Base-by-base conservation (phyloP, 176 grass and related monocot genomes). In the Elaeis guineensis region DNA sequence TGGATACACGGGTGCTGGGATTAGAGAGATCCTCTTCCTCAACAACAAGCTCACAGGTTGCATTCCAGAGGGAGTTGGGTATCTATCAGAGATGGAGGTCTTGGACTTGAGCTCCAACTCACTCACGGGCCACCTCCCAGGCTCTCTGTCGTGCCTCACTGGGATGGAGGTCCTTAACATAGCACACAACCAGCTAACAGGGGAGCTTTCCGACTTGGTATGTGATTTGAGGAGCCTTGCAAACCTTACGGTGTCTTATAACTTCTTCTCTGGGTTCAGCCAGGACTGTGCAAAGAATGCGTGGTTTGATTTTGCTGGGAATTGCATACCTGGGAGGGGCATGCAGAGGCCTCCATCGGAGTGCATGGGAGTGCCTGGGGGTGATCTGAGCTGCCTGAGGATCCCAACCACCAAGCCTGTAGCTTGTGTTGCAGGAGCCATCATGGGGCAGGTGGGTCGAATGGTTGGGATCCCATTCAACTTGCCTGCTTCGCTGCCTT, bases 41-140 rank as follows among this genome's bases (percentile, higher is more conserved):
- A 96, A 96, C 80, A 96, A 96, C 78, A 80, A 79, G 49, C 86
- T 96, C 17, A 90, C 86, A 0, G 91, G 91, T 2, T 96, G 91
- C 83, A 83, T 96, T 19, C 91, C 91, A 2, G 91, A 96, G 77
- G 84, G 71, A 16, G 61, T 96, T 5, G 86, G 91, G 0, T 90
- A 82, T 58, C 49, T 96, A 3, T 62, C 71, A 3, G 75, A 53
- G 59, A 69, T 96, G 32, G 64, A 96, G 67, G 91, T 96, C 58
- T 71, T 96, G 16, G 91, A 96, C 57, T 71, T 96, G 3, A 96
- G 91, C 80, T 82, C 77, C 78, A 96, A 96, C 50, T 60, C 75
- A 5, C 78, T 96, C 49, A 65, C 74, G 3, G 91, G 91, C 0
- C 83, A 85, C 26, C 68, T 96, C 18, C 91, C 91, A 0, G 65